Conservation (phyloP, 495 filamentous ascomycete species). For the Trichocladium uniseriatum region DNA sequence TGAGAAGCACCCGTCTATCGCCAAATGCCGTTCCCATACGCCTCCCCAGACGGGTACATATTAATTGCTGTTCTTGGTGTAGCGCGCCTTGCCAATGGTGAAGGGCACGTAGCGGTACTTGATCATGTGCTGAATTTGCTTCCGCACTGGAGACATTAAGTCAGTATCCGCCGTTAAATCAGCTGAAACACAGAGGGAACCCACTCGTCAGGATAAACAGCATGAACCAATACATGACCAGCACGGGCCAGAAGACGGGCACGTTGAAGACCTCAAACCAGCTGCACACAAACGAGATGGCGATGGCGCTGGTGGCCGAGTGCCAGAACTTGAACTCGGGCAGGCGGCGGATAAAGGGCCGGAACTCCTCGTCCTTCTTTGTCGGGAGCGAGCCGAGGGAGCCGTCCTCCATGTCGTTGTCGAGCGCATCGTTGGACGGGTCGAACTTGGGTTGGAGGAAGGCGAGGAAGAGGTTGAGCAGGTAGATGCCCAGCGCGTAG, state of each 20-base stretch:
- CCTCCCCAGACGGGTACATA: not conserved
- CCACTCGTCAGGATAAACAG: constrained; percentile 88
- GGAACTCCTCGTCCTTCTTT: constrained; percentile 93
- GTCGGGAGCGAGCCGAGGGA: constrained; percentile 70
- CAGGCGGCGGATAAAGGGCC: constrained; percentile 88
- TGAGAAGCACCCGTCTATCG: constrained; percentile 7
- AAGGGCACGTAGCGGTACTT: constrained; percentile 99
- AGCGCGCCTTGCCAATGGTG: constrained; percentile 82
- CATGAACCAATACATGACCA: constrained; percentile 98
- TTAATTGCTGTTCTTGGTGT: constrained; percentile 48
- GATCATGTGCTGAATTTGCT: constrained; percentile 99
- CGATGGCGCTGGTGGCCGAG: constrained; percentile 76
- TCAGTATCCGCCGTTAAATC: constrained; percentile 18
- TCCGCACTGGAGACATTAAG: constrained; percentile 56
- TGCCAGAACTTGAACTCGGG: constrained; percentile 99
- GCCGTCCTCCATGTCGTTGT: constrained; percentile 94
- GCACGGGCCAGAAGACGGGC: constrained; percentile 96
- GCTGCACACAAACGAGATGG: constrained; percentile 75
- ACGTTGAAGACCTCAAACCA: constrained; percentile 94
- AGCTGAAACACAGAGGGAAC: constrained; percentile 24
- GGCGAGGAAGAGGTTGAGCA: constrained; percentile 97
- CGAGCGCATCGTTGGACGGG: constrained; percentile 79
- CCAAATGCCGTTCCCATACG: constrained; percentile 7
- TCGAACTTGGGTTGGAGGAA: constrained; percentile 99
- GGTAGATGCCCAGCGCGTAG: constrained; percentile 97